Percentiles rank a stretch among this genome's conserved stretches.
Conservation (phyloP, 1,284 basidiomycete genomes). For the Moniliella sp. region DNA sequence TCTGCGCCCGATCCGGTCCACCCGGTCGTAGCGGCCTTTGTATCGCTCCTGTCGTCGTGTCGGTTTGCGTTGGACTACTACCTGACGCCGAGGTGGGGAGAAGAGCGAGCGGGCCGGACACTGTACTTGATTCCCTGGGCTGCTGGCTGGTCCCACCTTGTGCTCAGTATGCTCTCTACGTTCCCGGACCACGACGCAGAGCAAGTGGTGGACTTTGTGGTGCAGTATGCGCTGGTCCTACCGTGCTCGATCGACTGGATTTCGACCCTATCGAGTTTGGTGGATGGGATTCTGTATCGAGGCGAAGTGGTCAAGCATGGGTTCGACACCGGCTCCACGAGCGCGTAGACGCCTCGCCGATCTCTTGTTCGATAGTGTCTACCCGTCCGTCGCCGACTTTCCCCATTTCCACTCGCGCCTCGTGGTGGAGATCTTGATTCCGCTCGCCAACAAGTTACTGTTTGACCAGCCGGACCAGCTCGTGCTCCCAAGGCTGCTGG, state of each 20-base stretch:
- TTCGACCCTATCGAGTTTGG: constrained; percentile 13
- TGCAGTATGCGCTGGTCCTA: constrained; percentile 20
- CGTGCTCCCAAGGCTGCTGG: constrained; percentile 10
- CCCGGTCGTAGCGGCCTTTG: neutral
- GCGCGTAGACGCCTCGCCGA: constrained; percentile 14
- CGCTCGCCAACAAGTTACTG: constrained; percentile 14
- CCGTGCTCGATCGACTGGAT: constrained; percentile 26
- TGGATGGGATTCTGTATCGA: constrained; percentile 23
- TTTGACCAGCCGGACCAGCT: constrained; percentile 10
- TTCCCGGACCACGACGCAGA: constrained; percentile 17
- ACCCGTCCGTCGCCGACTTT: constrained; percentile 22
- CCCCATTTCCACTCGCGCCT: constrained; percentile 15
- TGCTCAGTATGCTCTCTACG: constrained; percentile 21
- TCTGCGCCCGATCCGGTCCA: neutral
- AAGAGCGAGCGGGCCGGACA: neutral
- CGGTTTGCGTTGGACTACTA: too few species aligned
- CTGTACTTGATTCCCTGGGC: neutral
- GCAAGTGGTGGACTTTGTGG: constrained; percentile 19
- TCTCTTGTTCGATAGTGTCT: constrained; percentile 24
- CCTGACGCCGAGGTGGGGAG: neutral
- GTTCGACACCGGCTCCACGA: constrained; percentile 1
- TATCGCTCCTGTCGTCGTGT: neutral
- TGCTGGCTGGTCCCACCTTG: constrained; percentile 8
- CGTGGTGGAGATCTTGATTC: constrained; percentile 18
- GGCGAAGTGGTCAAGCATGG: constrained; percentile 2